Evolutionary conservation across 208 protist genomes (phyloP).

Genomic region (Strigomonas galati): DNA sequence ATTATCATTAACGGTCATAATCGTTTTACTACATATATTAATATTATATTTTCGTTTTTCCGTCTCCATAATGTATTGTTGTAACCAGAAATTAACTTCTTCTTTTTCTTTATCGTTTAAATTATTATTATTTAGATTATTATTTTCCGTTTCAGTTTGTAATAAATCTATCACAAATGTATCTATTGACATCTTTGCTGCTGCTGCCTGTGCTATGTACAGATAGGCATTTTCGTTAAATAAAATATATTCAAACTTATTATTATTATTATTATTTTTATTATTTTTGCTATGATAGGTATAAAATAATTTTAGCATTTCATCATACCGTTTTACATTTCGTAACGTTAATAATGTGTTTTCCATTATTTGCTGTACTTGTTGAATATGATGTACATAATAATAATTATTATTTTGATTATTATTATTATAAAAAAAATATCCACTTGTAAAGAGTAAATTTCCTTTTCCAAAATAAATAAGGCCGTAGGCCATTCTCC

Average conservation of each 20-base stretch:
- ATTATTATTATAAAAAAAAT: conserved; percentile 3
- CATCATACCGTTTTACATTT: neutral
- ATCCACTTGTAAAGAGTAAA: too few relatives aligned
- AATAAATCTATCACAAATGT: conserved; percentile 4
- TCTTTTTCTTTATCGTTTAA: neutral
- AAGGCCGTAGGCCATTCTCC: too few relatives aligned
- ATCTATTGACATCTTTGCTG: neutral
- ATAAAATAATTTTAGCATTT: neutral
- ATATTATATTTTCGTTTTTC: neutral
- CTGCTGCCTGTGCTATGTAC: conserved; percentile 1
- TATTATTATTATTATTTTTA: conserved; percentile 10
- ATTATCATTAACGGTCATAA: neutral
- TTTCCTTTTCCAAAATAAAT: too few relatives aligned
- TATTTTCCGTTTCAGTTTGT: neutral
- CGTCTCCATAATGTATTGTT: neutral
- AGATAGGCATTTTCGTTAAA: neutral
- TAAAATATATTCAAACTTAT: neutral
- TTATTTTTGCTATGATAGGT: neutral
- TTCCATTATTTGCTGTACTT: too few relatives aligned
- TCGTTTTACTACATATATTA: neutral
- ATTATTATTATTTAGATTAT: conserved; percentile 6
- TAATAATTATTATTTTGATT: too few relatives aligned
- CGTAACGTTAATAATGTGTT: neutral
- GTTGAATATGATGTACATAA: neutral
- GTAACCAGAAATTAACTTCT: neutral